Evolutionary conservation across 345 rosid genomes (phyloP).

Genomic region (Eucalyptus erythrocorys): DNA sequence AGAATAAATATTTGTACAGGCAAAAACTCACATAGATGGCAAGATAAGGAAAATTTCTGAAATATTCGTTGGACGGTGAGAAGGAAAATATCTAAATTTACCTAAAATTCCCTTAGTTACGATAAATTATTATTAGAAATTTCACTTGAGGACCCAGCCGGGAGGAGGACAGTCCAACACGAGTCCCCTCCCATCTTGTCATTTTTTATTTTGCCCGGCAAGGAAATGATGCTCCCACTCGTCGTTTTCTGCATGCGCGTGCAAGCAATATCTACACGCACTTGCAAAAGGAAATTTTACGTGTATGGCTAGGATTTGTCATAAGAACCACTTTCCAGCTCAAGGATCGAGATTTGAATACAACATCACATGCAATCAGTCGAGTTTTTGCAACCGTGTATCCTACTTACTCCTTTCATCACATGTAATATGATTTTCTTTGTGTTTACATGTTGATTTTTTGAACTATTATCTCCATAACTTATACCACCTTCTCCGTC

Average conservation of each 20-base stretch:
- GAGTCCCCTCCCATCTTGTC: neutral
- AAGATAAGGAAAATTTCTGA: neutral
- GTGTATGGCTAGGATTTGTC: neutral
- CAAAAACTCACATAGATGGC: neutral
- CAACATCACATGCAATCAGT: no score
- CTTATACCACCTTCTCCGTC: no score
- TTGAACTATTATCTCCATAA: no score
- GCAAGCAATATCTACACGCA: neutral
- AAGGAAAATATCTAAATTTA: neutral
- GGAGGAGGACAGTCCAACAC: neutral
- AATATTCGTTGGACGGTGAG: neutral
- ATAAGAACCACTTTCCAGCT: neutral
- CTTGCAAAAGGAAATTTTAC: neutral
- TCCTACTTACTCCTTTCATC: no score
- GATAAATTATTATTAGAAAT: no score
- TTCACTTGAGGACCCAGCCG: neutral
- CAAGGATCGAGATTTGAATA: neutral
- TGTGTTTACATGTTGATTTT: no score
- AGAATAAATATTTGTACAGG: neutral
- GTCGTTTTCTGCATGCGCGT: neutral
- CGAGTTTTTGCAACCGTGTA: no score
- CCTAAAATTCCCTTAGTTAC: neutral
- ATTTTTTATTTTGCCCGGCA: rapidly evolving
- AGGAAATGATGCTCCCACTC: neutral
- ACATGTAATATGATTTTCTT: no score